Percentiles rank a stretch among this genome's conserved stretches.
Evolutionary conservation across 2,329 filamentous ascomycete genomes (phyloP).

Genomic region (Dothistroma pini): DNA sequence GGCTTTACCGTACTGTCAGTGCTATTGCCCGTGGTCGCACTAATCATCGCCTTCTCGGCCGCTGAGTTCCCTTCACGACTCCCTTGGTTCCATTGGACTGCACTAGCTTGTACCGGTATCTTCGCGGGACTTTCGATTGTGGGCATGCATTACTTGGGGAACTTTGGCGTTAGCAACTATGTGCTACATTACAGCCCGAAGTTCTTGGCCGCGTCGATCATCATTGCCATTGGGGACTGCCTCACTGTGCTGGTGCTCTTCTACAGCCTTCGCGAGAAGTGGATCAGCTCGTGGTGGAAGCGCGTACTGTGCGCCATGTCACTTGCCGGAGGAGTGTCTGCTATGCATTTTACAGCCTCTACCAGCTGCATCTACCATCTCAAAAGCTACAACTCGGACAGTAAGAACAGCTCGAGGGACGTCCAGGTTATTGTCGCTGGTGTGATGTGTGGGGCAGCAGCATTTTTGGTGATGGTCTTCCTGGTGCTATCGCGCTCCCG

Average conservation of each 20-base stretch:
- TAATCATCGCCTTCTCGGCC: constrained; percentile 67
- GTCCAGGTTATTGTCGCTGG: constrained; percentile 71
- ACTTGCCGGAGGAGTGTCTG: constrained; percentile 70
- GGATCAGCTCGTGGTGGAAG: constrained; percentile 78
- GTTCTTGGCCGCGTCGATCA: constrained; percentile 63
- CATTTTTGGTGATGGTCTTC: constrained; percentile 35
- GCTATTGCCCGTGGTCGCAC: constrained; percentile 71
- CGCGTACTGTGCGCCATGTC: constrained; percentile 62
- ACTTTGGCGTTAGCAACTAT: constrained; percentile 78
- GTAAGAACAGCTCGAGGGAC: constrained; percentile 50
- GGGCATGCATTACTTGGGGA: constrained; percentile 86
- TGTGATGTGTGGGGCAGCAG: constrained; percentile 51
- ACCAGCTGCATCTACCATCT: constrained; percentile 66
- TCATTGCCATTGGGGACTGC: constrained; percentile 71
- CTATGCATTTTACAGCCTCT: constrained; percentile 86
- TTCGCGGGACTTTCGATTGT: constrained; percentile 72
- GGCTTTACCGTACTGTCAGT: constrained; percentile 73
- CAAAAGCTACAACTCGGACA: constrained; percentile 42
- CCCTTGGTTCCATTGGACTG: constrained; percentile 30
- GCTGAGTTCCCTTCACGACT: constrained; percentile 48
- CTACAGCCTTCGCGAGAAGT: constrained; percentile 70
- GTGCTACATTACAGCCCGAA: constrained; percentile 56
- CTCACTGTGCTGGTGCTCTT: constrained; percentile 68
- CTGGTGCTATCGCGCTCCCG: constrained; percentile 39
- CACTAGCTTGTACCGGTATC: constrained; percentile 56